Evolutionary conservation across 1,284 basidiomycete genomes (phyloP).

Genomic region (Chiua sp.): DNA sequence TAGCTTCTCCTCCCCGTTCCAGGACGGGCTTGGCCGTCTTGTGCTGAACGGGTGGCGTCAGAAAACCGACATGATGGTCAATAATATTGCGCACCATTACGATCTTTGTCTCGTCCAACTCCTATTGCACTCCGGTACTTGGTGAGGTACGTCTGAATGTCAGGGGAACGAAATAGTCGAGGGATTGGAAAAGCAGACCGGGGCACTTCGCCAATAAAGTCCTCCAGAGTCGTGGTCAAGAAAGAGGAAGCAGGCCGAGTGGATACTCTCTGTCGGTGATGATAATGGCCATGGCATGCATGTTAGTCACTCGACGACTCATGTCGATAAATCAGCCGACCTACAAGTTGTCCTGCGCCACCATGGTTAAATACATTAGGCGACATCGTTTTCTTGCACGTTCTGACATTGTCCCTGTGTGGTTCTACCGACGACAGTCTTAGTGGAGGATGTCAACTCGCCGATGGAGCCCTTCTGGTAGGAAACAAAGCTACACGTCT

Average conservation of each 20-base stretch:
- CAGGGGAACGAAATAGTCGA: conserved; percentile 68
- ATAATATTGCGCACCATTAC: conserved; percentile 64
- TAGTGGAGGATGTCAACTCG: conserved; percentile 90
- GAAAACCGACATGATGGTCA: background rate
- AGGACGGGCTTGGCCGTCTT: conserved; percentile 99
- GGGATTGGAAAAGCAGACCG: conserved; percentile 67
- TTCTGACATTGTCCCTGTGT: conserved; percentile 90
- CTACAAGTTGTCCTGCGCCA: conserved; percentile 78
- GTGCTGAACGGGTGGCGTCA: conserved; percentile 63
- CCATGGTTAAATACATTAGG: conserved; percentile 92
- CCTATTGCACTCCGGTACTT: conserved; percentile 99
- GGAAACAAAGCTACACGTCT: conserved; percentile 93
- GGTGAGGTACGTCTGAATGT: conserved; percentile 81
- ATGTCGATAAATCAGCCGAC: conserved; percentile 47
- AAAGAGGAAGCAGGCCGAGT: conserved; percentile 96
- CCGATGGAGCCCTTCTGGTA: conserved; percentile 87
- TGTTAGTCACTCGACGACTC: conserved; percentile 4
- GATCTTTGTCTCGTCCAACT: conserved; percentile 99
- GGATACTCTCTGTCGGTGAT: conserved; percentile 96
- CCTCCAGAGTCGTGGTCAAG: conserved; percentile 93
- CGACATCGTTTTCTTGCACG: conserved; percentile 93
- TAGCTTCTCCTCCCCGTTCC: conserved; percentile 93
- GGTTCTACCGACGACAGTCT: conserved; percentile 94
- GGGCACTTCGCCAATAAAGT: conserved; percentile 85
- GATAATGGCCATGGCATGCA: conserved; percentile 70